Conservation (phyloP, 495 filamentous ascomycete species). For the Trichocladium uniseriatum region DNA sequence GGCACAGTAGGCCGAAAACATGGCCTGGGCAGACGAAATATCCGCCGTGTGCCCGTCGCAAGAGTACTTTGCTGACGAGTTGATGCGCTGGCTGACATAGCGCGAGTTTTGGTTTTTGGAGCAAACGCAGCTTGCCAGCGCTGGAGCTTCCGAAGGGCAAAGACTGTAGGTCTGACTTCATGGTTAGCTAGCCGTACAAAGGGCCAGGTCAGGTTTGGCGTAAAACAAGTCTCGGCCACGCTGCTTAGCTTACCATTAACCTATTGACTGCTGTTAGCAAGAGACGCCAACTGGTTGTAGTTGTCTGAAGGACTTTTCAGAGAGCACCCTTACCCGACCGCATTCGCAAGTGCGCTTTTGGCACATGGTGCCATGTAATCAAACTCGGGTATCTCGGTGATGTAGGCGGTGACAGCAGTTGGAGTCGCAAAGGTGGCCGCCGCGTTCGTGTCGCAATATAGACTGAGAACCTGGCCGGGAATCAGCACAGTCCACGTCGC, state of each 20-base stretch:
- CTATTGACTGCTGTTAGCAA: constrained; percentile 21
- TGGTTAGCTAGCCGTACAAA: neutral
- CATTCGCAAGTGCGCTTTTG: constrained; percentile 28
- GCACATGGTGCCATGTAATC: constrained; percentile 39
- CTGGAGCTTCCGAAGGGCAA: constrained; percentile 32
- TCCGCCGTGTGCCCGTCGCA: constrained; percentile 35
- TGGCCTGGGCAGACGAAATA: constrained; percentile 36
- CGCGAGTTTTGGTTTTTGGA: constrained; percentile 38
- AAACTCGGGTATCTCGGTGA: constrained; percentile 39
- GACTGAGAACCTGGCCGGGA: constrained; percentile 18
- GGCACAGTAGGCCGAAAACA: constrained; percentile 42
- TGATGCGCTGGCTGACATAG: constrained; percentile 30
- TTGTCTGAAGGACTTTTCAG: neutral
- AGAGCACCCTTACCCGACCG: constrained; percentile 25
- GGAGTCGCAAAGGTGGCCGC: constrained; percentile 29
- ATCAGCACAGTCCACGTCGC: neutral
- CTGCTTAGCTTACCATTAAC: constrained; percentile 27
- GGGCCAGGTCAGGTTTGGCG: neutral
- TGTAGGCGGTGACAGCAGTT: constrained; percentile 31
- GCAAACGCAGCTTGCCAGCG: constrained; percentile 40
- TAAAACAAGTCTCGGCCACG: neutral
- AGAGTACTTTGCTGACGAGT: constrained; percentile 29
- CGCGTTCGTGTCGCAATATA: constrained; percentile 39
- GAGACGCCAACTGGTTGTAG: neutral
- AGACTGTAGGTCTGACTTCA: constrained; percentile 16